Evolutionary conservation across 2,329 filamentous ascomycete genomes (phyloP).

Genomic region (Fusarium pininemorale): DNA sequence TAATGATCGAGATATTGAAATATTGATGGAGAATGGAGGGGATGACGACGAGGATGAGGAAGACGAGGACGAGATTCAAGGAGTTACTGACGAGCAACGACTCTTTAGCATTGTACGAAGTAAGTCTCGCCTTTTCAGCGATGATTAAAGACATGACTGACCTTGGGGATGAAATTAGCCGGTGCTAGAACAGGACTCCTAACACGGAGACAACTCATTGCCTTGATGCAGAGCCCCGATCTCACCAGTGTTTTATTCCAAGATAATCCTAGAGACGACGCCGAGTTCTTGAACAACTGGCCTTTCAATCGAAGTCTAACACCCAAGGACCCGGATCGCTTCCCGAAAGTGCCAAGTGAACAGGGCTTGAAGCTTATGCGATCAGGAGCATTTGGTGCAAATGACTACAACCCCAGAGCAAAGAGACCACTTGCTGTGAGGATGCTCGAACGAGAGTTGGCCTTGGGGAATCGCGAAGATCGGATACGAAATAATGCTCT

Average conservation of each 20-base stretch:
- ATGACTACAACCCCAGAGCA: constrained; percentile 62
- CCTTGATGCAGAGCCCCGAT: constrained; percentile 52
- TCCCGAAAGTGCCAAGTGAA: constrained; percentile 86
- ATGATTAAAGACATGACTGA: constrained; percentile 4
- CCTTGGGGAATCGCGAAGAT: constrained; percentile 68
- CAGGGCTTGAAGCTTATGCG: constrained; percentile 82
- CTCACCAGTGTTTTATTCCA: constrained; percentile 50
- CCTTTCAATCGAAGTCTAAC: constrained; percentile 55
- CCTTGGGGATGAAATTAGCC: constrained; percentile 23
- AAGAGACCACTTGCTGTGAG: constrained; percentile 72
- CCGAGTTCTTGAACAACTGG: constrained; percentile 51
- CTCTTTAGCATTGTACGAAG: constrained; percentile 46
- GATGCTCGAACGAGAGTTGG: constrained; percentile 84
- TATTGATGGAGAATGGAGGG: constrained; percentile 34
- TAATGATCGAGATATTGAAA: constrained; percentile 22
- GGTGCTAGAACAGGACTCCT: constrained; percentile 44
- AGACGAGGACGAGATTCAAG: constrained; percentile 38
- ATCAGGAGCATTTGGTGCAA: constrained; percentile 80
- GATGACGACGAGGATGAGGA: constrained; percentile 34
- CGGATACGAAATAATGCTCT: constrained; percentile 69
- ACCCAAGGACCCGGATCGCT: constrained; percentile 64
- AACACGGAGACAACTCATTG: constrained; percentile 51
- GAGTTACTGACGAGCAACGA: constrained; percentile 43
- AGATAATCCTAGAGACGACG: constrained; percentile 51
- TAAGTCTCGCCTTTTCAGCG: constrained; percentile 17